Base-by-base conservation (phyloP, 2,329 filamentous ascomycete species). In the Aureobasidium vineae region DNA sequence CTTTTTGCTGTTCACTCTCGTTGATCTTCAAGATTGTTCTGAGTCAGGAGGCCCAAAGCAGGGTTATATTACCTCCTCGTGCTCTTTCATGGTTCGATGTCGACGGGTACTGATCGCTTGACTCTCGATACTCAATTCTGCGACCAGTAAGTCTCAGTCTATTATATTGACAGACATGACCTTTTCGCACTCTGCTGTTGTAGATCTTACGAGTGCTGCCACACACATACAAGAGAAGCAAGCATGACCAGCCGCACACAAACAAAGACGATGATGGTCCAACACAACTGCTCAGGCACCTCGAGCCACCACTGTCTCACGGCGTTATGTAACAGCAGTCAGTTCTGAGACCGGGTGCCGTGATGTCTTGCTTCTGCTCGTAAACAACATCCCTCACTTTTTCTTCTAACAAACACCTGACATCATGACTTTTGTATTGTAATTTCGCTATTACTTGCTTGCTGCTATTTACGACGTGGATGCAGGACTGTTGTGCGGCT, bases 401-500 rank as follows among this genome's bases (percentile, higher is more conserved):
- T 47, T 6, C 5, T n/a, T 6, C 28, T 6, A 31, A 31, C 3
- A 11, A 26, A n/a, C 8, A 2, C 16, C 19, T 52, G 49, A 52
- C 49, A 52, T 52, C 49, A 52, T 31, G 47, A 19, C 47, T 28
- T 50, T 50, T 26, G 5, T 28, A 7, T 50, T 26, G 21, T 13
- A 57, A 31, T 41, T 36, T 59, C 36, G 54, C 49, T 31, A 33
- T 26, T n/a, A 13, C 33, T 36, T 36, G 33, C 33, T 13, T 38
- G 54, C 19, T 59, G 40, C 54, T 59, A 59, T 59, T 59, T 59
- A 21, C 26, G 53, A 43, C 4, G 19, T 23, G 10, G 38, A 31
- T 59, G 54, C 28, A 59, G 40, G 3, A 59, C 54, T 59, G 54
- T 41, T 56, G 19, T 15, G 43, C 45, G 45, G 28, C 28, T 26